Percentiles rank a stretch among this genome's conserved stretches.
Conservation (phyloP, 176 grass and related monocot species). For the Aegilops umbellulata region DNA sequence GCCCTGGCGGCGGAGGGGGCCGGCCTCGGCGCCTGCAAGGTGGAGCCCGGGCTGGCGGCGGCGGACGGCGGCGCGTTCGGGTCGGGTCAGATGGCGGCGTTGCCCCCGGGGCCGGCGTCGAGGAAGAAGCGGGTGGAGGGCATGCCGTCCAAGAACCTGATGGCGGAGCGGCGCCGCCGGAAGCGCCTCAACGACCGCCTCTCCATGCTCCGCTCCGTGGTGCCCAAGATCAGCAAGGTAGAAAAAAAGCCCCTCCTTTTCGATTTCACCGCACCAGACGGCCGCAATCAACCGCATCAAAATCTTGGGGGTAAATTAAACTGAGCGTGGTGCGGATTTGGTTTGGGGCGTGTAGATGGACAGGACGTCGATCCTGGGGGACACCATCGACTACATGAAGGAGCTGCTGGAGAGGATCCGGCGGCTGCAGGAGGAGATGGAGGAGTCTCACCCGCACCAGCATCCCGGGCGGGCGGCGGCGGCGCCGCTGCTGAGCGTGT, state of each 20-base stretch:
- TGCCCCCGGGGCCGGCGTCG: slow-evolving; percentile 30
- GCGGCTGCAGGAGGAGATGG: slow-evolving; percentile 71
- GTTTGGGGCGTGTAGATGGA: slow-evolving; percentile 59
- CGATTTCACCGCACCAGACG: background rate
- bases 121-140: slow-evolving; percentile 95
- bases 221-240: slow-evolving; percentile 99
- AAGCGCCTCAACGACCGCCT: slow-evolving; percentile 98
- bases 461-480: background rate
- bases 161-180: slow-evolving; percentile 94
- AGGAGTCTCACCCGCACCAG: background rate
- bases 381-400: slow-evolving; percentile 99
- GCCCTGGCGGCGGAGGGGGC: slow-evolving; percentile 19
- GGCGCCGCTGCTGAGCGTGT: slow-evolving; percentile 61
- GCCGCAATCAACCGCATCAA: background rate
- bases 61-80: slow-evolving; percentile 26
- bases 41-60: slow-evolving; percentile 55
- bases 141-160: slow-evolving; percentile 96
- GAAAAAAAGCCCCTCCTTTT: background rate
- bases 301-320: background rate
- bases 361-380: slow-evolving; percentile 91
- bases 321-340: background rate
- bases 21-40: slow-evolving; percentile 58
- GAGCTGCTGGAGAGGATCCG: slow-evolving; percentile 94
- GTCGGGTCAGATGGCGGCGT: background rate
- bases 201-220: slow-evolving; percentile 96